Evolutionary conservation across 352 stramenopile genomes (phyloP).

Genomic region (Plasmopara muralis): DNA sequence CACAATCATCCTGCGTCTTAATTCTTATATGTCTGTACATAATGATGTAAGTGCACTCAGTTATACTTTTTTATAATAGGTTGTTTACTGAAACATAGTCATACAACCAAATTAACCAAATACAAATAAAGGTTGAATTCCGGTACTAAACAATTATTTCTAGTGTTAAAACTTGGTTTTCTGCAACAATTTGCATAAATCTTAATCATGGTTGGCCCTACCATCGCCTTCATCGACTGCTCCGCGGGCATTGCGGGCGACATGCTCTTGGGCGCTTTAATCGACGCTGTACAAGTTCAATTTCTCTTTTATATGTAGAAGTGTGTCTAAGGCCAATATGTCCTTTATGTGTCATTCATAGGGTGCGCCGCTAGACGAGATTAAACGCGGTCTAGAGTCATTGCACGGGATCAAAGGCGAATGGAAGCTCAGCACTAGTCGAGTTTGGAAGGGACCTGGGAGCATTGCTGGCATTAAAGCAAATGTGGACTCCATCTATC

Average conservation of each 20-base stretch:
- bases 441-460: conserved; percentile 81
- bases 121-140: too few relatives aligned
- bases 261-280: conserved; percentile 86
- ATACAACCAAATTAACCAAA: too few relatives aligned
- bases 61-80: too few relatives aligned
- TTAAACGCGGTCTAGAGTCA: conserved; percentile 53
- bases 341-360: conserved; percentile 7
- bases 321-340: too few relatives aligned
- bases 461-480: conserved; percentile 88
- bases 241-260: conserved; percentile 86
- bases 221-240: conserved; percentile 78
- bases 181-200: too few relatives aligned
- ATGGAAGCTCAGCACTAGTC: conserved; percentile 68
- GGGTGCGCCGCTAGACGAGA: conserved; percentile 50
- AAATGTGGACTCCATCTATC: conserved; percentile 81
- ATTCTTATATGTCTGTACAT: too few relatives aligned
- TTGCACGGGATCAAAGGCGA: conserved; percentile 71
- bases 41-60: too few relatives aligned
- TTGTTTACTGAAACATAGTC: too few relatives aligned
- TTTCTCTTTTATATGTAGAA: too few relatives aligned
- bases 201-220: conserved; percentile 12
- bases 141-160: too few relatives aligned
- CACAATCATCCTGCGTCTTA: too few relatives aligned
- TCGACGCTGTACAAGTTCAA: conserved; percentile 59
- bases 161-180: too few relatives aligned